Base-by-base conservation (phyloP, 2,329 filamentous ascomycete genomes). In the Alternaria brassicicola region DNA sequence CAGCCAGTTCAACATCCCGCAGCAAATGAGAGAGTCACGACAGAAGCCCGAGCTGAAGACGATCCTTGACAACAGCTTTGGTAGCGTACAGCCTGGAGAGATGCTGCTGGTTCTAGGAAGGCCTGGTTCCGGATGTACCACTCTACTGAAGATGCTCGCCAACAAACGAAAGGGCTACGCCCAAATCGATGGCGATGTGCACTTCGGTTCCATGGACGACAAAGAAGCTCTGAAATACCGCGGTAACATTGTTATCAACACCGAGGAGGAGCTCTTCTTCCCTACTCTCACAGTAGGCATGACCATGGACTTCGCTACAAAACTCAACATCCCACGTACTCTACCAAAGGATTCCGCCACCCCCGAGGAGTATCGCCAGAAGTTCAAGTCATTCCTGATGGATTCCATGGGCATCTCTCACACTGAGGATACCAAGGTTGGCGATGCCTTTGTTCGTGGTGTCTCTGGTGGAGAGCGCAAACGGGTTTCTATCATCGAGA, bases 211-310 rank as follows among this genome's bases (percentile, higher is more conserved):
- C 91, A 65, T 87, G 83, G 69, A 81, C 72, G 85, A 90, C 10
- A 89, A 91, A 48, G 90, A 96, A 77, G 88, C 89, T 1, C 86
- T 92, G 64, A 78, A 73, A 7, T 95, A 95, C 79, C 92, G 91
- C 68, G 87, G 89, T 62, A 90, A 92, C 74, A 91, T 94, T 67
- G 92, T 83, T 10, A 96, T 67, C 77, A 84, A 84, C 59, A 83
- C 80, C 0, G 83, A 84, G 62, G 82, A 84, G 47, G 83, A 84
- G 51, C 80, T 81, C 0, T 83, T 83, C 66, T 84, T 82, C 55
- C 82, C 83, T 3, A 78, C 79, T 0, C 70, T 85, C 15, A 84
- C 82, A 0, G 82, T 84, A 1, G 81, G 79, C 13, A 74, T 83
- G 59, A 85, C 83, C 0, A 80, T 85, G 66, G 81, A 84, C 46